These are phyloP conservation scores for Aaosphaeria pasadenensis DNA, from an alignment of 2,329 filamentous ascomycete species.

Conservation along the genomic window DNA sequence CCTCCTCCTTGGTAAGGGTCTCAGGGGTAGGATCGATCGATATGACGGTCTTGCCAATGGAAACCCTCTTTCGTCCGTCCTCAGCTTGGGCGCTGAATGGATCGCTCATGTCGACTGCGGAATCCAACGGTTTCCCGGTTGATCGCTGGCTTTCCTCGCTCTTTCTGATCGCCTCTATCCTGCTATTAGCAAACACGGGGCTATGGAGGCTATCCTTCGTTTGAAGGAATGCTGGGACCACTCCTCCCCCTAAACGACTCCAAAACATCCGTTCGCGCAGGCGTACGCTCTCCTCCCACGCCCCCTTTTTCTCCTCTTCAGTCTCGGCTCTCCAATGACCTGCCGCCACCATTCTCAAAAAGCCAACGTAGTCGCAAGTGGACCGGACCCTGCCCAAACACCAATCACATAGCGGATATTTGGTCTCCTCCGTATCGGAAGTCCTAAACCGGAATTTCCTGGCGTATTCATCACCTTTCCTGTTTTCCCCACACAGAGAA, in stretches of 20 bases:
- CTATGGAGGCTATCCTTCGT: slow-evolving; percentile 31
- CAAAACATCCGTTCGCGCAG: slow-evolving; percentile 96
- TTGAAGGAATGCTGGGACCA: slow-evolving; percentile 63
- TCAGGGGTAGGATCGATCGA: slow-evolving; percentile 10
- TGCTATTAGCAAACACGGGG: slow-evolving; percentile 23
- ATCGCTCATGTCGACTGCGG: slow-evolving; percentile 23
- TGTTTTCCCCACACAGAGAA: slow-evolving; percentile 81
- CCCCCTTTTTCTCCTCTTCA: slow-evolving; percentile 77
- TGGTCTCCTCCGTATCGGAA: slow-evolving; percentile 80
- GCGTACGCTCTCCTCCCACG: slow-evolving; percentile 92
- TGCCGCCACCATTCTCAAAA: slow-evolving; percentile 86
- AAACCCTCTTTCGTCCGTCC: slow-evolving; percentile 30
- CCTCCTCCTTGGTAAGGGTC: slow-evolving; percentile 22
- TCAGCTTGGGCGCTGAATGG: slow-evolving; percentile 26
- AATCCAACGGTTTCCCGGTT: slow-evolving; percentile 14
- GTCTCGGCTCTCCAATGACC: slow-evolving; percentile 86
- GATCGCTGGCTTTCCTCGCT: slow-evolving; percentile 28
- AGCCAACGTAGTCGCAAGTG: slow-evolving; percentile 89
- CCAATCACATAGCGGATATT: slow-evolving; percentile 84
- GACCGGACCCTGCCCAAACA: slow-evolving; percentile 81
- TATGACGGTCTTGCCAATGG: slow-evolving; percentile 37
- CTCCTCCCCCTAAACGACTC: slow-evolving; percentile 86
- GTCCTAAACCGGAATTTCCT: slow-evolving; percentile 87
- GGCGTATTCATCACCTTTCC: slow-evolving; percentile 67
- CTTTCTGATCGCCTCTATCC: slow-evolving; percentile 16